These are phyloP conservation scores for Microsporum ferrugineum DNA, from an alignment of 2,329 filamentous ascomycete species.

Conservation along the genomic window DNA sequence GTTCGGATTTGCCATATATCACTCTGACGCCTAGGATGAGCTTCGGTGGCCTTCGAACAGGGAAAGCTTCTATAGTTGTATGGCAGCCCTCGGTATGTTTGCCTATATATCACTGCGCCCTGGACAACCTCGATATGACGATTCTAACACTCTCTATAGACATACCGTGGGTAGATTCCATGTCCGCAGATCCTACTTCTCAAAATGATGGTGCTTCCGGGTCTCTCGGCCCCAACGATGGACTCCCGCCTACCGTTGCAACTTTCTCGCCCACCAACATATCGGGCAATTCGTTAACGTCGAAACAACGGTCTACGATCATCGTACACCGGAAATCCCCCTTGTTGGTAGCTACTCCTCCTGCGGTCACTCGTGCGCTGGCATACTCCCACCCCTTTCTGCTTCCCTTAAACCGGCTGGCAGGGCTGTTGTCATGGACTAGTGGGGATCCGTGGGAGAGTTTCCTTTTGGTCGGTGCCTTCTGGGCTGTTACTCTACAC, in stretches of 20 bases:
- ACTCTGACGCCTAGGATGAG: not conserved
- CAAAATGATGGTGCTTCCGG: slow-evolving; percentile 29
- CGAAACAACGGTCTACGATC: slow-evolving; percentile 75
- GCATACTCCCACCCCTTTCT: slow-evolving; percentile 95
- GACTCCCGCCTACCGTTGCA: slow-evolving; percentile 56
- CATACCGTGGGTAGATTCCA: slow-evolving; percentile 45
- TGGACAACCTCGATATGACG: slow-evolving; percentile 5
- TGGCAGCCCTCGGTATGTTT: slow-evolving; percentile 39
- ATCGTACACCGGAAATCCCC: slow-evolving; percentile 96
- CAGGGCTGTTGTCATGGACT: slow-evolving; percentile 84
- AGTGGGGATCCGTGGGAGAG: slow-evolving; percentile 92
- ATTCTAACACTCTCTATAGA: slow-evolving; percentile 25
- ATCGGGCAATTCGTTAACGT: slow-evolving; percentile 54
- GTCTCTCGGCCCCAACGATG: slow-evolving; percentile 17
- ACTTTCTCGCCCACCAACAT: slow-evolving; percentile 79
- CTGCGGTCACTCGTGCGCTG: slow-evolving; percentile 83
- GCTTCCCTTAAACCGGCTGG: slow-evolving; percentile 73
- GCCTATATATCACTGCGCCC: not conserved
- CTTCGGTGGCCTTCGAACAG: not conserved
- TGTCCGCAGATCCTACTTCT: slow-evolving; percentile 35
- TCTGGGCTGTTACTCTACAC: slow-evolving; percentile 80
- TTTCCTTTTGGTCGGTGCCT: slow-evolving; percentile 72
- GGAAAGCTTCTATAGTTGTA: slow-evolving; percentile 25
- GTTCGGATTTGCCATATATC: not conserved
- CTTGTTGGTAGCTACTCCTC: slow-evolving; percentile 80